Conservation (phyloP, 495 filamentous ascomycete genomes). For the Opeltia flavorubescens region DNA sequence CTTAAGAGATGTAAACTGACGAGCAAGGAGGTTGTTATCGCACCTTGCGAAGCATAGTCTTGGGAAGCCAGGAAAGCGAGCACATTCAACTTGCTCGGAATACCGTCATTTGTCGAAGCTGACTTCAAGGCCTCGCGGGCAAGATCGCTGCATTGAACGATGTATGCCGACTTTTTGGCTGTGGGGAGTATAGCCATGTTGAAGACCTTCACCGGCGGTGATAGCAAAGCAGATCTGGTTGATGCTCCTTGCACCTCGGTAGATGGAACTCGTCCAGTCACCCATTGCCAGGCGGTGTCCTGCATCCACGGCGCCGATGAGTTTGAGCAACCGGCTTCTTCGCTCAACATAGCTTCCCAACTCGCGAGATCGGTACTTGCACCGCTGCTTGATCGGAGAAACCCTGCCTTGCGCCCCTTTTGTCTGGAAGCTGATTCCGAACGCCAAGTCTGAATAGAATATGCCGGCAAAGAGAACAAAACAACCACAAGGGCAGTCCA, state of each 20-base stretch:
- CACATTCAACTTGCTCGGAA: not conserved
- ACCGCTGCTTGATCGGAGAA: conserved; percentile 47
- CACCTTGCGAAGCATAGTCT: conserved; percentile 38
- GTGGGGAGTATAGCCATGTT: conserved; percentile 3
- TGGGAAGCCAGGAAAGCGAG: conserved; percentile 17
- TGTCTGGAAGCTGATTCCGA: conserved; percentile 21
- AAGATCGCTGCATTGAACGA: conserved; percentile 29
- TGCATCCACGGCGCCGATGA: conserved; percentile 51
- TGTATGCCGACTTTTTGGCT: conserved; percentile 19
- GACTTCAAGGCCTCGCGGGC: conserved; percentile 46
- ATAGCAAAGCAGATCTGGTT: not conserved
- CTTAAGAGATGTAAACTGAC: conserved; percentile 69
- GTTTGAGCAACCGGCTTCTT: conserved; percentile 41
- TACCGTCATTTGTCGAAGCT: not conserved
- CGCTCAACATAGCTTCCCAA: conserved; percentile 46
- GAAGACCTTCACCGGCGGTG: not conserved
- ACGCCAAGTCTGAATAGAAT: conserved; percentile 28
- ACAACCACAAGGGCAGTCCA: conserved; percentile 68
- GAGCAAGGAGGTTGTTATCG: conserved; percentile 51
- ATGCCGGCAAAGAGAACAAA: conserved; percentile 48
- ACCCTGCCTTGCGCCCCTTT: conserved; percentile 34
- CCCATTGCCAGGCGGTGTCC: conserved; percentile 59
- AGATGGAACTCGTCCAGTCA: conserved; percentile 40
- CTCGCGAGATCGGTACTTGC: conserved; percentile 39
- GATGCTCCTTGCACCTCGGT: conserved; percentile 23